Percentiles rank a stretch among this genome's conserved stretches.
These are phyloP conservation scores for Carex parvula DNA, from an alignment of 176 grass and related monocot genomes.

Conservation along the genomic window DNA sequence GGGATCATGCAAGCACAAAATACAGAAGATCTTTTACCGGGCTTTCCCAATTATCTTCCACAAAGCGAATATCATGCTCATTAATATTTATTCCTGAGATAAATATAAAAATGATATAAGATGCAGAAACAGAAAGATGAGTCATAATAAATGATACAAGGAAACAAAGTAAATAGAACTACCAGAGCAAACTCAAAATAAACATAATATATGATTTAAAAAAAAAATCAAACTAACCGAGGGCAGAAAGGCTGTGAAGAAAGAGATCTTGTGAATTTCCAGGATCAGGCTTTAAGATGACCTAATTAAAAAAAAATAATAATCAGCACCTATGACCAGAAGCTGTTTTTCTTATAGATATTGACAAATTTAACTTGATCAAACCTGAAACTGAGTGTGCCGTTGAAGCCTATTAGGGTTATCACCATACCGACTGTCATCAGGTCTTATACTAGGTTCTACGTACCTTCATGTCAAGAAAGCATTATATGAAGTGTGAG, in stretches of 20 bases:
- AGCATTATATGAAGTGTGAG: not conserved
- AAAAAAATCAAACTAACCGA: conserved; percentile 44
- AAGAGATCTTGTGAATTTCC: conserved; percentile 94
- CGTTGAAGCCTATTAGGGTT: conserved; percentile 96
- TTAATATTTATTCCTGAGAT: conserved; percentile 40
- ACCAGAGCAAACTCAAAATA: not conserved
- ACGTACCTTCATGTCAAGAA: conserved; percentile 53
- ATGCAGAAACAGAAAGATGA: not conserved
- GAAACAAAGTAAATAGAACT: not conserved
- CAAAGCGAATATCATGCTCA: conserved; percentile 93
- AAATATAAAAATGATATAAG: conserved; percentile 17
- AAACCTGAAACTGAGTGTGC: conserved; percentile 95
- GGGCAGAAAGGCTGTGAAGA: conserved; percentile 77
- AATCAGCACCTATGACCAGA: not conserved
- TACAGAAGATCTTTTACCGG: conserved; percentile 46
- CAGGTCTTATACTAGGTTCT: conserved; percentile 88
- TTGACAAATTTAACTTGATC: conserved; percentile 16
- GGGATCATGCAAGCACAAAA: not conserved
- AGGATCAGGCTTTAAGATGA: conserved; percentile 89
- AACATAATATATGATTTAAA: not conserved
- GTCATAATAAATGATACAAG: not conserved
- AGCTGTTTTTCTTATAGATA: not conserved
- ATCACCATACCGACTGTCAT: conserved; percentile 92
- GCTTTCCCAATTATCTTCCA: conserved; percentile 98
- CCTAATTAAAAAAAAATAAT: conserved; percentile 41